These are phyloP conservation scores for Kalaharituber pfeilii DNA, from an alignment of 2,329 filamentous ascomycete species.

Conservation along the genomic window DNA sequence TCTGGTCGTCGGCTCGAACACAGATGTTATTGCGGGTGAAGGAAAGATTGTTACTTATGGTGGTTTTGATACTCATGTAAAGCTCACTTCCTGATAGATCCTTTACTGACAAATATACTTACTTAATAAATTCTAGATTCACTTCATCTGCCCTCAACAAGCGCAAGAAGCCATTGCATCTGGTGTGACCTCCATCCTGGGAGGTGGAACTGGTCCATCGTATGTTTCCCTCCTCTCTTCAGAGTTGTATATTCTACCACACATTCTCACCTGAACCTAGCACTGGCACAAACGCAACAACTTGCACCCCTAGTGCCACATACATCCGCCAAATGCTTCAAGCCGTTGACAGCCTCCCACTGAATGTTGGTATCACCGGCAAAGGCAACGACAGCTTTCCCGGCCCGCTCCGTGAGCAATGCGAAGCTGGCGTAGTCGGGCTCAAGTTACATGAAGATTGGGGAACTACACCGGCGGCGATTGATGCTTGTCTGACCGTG, in stretches of 20 bases:
- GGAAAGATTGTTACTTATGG: constrained; percentile 81
- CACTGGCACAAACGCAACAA: constrained; percentile 79
- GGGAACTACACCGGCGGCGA: constrained; percentile 79
- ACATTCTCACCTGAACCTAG: constrained; percentile 19
- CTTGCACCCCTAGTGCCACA: constrained; percentile 71
- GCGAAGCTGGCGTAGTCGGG: constrained; percentile 67
- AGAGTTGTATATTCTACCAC: background rate
- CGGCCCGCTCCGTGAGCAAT: constrained; percentile 57
- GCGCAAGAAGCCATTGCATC: constrained; percentile 64
- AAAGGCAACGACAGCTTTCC: constrained; percentile 77
- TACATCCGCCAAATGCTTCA: constrained; percentile 83
- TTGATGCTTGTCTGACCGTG: constrained; percentile 67
- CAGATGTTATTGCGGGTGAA: constrained; percentile 82
- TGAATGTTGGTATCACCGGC: constrained; percentile 81
- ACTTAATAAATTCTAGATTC: constrained; percentile 26
- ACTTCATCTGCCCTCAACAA: constrained; percentile 92
- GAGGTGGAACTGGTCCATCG: constrained; percentile 84
- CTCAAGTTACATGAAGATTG: constrained; percentile 94
- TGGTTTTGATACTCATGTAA: constrained; percentile 50
- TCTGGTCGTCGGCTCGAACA: constrained; percentile 72
- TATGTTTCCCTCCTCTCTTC: constrained; percentile 26
- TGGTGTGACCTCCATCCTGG: constrained; percentile 78
- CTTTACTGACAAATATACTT: no score
- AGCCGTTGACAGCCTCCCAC: constrained; percentile 59
- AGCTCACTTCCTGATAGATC: background rate